Evolutionary conservation across 805 yeast species (phyloP).

Genomic region (Starmerella roubikii): DNA sequence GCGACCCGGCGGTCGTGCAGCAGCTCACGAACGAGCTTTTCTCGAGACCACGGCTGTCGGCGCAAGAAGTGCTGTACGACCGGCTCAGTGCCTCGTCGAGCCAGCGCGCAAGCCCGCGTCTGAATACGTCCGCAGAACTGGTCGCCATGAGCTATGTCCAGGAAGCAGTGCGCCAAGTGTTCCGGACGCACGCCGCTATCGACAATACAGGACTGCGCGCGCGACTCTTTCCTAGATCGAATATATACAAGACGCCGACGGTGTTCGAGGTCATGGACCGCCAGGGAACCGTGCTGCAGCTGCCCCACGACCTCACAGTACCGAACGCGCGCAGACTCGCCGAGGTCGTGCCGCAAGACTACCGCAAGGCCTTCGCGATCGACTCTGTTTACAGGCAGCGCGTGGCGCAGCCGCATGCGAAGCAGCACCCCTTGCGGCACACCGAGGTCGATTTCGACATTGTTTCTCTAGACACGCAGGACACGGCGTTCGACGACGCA

Average conservation of each 20-base stretch:
- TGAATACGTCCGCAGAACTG: slow-evolving; percentile 1
- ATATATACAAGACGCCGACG: slow-evolving; percentile 49
- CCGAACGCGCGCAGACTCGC: slow-evolving; percentile 83
- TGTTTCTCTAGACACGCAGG: slow-evolving; percentile 30
- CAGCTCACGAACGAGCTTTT: slow-evolving; percentile 81
- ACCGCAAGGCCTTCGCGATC: slow-evolving; percentile 53
- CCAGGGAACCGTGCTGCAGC: slow-evolving; percentile 75
- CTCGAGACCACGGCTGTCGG: slow-evolving; percentile 70
- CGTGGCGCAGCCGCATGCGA: slow-evolving; percentile 9
- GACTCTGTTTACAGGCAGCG: slow-evolving; percentile 60
- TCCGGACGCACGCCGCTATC: slow-evolving; percentile 74
- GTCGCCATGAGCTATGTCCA: slow-evolving; percentile 45
- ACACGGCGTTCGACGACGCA: slow-evolving; percentile 53
- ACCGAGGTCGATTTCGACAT: slow-evolving; percentile 83
- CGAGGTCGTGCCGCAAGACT: slow-evolving; percentile 38
- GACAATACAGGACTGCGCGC: slow-evolving; percentile 50
- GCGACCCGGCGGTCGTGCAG: slow-evolving; percentile 87
- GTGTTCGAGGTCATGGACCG: slow-evolving; percentile 72
- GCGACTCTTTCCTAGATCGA: slow-evolving; percentile 65
- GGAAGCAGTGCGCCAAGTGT: slow-evolving; percentile 46
- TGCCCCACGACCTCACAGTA: slow-evolving; percentile 78
- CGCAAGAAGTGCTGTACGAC: slow-evolving; percentile 75
- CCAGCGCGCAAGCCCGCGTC: slow-evolving; percentile 5
- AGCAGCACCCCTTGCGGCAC: slow-evolving; percentile 58
- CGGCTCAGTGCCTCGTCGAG: slow-evolving; percentile 11